Evolutionary conservation across 352 stramenopile species (phyloP).

Genomic region (Halophytophthora batemanensis): DNA sequence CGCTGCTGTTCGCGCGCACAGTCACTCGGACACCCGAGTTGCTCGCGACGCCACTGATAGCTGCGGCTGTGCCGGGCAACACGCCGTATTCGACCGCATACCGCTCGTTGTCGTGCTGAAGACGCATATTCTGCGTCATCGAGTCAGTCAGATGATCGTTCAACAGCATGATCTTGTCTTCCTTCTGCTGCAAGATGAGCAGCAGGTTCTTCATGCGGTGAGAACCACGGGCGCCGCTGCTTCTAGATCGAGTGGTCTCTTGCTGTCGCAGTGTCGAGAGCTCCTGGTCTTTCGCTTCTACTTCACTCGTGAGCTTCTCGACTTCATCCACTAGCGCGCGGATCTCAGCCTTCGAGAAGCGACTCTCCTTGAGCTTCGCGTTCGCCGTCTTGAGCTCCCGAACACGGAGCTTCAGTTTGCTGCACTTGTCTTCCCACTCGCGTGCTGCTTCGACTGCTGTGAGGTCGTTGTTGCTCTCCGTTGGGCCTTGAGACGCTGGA

Average conservation of each 20-base stretch:
- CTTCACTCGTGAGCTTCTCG: slow-evolving; percentile 40
- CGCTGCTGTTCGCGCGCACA: slow-evolving; percentile 9
- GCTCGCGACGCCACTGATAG: slow-evolving; percentile 18
- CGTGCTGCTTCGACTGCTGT: slow-evolving; percentile 6
- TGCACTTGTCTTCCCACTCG: slow-evolving; percentile 42
- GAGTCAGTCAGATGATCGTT: slow-evolving; percentile 86
- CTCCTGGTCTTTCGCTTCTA: slow-evolving; percentile 54
- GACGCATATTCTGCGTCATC: slow-evolving; percentile 70
- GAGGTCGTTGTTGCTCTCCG: slow-evolving; percentile 1
- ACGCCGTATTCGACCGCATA: slow-evolving; percentile 42
- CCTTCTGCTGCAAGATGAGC: slow-evolving; percentile 45
- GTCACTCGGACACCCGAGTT: slow-evolving; percentile 32
- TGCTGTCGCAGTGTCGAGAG: slow-evolving; percentile 35
- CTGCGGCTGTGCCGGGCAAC: slow-evolving; percentile 11
- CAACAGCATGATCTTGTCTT: slow-evolving; percentile 77
- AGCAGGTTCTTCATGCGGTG: slow-evolving; percentile 56
- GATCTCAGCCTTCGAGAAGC: slow-evolving; percentile 38
- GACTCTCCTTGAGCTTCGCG: slow-evolving; percentile 43
- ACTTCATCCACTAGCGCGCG: slow-evolving; percentile 47
- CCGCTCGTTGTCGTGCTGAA: slow-evolving; percentile 74
- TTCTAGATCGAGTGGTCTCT: slow-evolving; percentile 12
- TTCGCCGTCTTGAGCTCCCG: slow-evolving; percentile 53
- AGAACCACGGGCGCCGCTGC: slow-evolving; percentile 18
- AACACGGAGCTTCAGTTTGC: slow-evolving; percentile 43
- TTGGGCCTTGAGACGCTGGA: neutral